These are phyloP conservation scores for Yarrowia sp. DNA, from an alignment of 805 yeast species.

Conservation along the genomic window DNA sequence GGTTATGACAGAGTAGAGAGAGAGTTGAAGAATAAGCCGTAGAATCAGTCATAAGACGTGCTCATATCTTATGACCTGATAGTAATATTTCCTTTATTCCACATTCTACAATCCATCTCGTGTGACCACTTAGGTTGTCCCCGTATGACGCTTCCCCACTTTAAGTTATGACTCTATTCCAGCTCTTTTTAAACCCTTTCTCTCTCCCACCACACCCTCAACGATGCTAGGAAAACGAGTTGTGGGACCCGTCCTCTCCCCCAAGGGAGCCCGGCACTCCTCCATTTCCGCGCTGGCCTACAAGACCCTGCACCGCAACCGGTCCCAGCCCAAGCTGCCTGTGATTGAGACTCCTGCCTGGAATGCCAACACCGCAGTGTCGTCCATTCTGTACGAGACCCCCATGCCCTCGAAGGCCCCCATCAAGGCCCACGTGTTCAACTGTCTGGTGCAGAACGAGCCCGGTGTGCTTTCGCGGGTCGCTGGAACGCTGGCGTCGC, in stretches of 20 bases:
- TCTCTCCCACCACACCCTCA: too few species aligned
- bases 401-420: conserved; percentile 65
- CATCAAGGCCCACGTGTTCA: conserved; percentile 84
- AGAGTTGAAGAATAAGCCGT: too few species aligned
- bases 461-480: conserved; percentile 96
- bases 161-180: too few species aligned
- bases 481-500: conserved; percentile 94
- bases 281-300: conserved; percentile 95
- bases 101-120: too few species aligned
- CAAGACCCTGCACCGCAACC: conserved; percentile 87
- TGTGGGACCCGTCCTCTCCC: conserved; percentile 19
- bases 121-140: too few species aligned
- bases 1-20: too few species aligned
- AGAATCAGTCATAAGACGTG: too few species aligned
- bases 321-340: conserved; percentile 87
- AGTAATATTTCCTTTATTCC: too few species aligned
- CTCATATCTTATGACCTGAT: too few species aligned
- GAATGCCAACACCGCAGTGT: conserved; percentile 96
- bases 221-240: conserved; percentile 20
- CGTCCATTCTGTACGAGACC: conserved; percentile 94
- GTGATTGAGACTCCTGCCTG: conserved; percentile 91
- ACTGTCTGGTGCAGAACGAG: conserved; percentile 97
- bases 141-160: too few species aligned
- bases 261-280: conserved; percentile 42
- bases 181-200: too few species aligned